A percentile compares a stretch with the other conserved stretches of the same genome.
These are phyloP conservation scores for Metschnikowia bowlesiae DNA, from an alignment of 805 yeast genomes.

Conservation along the genomic window DNA sequence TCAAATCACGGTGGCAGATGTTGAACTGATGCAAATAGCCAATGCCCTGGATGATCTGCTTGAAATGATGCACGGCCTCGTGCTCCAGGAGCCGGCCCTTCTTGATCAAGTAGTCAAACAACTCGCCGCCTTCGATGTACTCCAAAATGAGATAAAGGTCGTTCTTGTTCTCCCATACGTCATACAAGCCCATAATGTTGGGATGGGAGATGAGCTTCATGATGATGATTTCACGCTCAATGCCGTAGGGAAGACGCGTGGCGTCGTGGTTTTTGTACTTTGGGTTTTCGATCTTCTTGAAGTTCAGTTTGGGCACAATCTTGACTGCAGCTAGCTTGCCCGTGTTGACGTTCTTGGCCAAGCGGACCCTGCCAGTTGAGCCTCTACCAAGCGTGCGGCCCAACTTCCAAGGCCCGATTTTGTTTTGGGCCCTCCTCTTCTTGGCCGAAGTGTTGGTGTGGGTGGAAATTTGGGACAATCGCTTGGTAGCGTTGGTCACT, in stretches of 20 bases:
- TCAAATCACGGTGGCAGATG: slow-evolving; percentile 83
- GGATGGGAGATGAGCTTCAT: slow-evolving; percentile 79
- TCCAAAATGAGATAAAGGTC: slow-evolving; percentile 84
- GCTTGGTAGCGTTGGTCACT: slow-evolving; percentile 44
- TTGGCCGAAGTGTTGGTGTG: slow-evolving; percentile 37
- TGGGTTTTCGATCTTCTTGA: slow-evolving; percentile 47
- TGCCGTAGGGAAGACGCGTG: slow-evolving; percentile 68
- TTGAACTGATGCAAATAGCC: slow-evolving; percentile 81
- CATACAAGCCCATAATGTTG: slow-evolving; percentile 72
- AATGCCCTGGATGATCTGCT: slow-evolving; percentile 79
- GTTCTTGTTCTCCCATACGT: slow-evolving; percentile 83
- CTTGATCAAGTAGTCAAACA: slow-evolving; percentile 86
- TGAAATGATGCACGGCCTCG: slow-evolving; percentile 87
- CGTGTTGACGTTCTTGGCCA: slow-evolving; percentile 80
- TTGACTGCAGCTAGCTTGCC: slow-evolving; percentile 95
- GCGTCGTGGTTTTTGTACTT: slow-evolving; percentile 44
- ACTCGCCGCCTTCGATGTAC: slow-evolving; percentile 96
- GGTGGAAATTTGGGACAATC: slow-evolving; percentile 48
- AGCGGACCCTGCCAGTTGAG: slow-evolving; percentile 90
- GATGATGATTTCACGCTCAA: slow-evolving; percentile 78
- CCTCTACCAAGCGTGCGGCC: slow-evolving; percentile 95
- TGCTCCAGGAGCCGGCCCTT: slow-evolving; percentile 82
- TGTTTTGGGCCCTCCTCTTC: slow-evolving; percentile 45
- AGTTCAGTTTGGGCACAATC: slow-evolving; percentile 83
- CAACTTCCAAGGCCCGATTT: slow-evolving; percentile 94